Base-by-base conservation (phyloP, 2,329 filamentous ascomycete species). In the Rutstroemia sydowiana region DNA sequence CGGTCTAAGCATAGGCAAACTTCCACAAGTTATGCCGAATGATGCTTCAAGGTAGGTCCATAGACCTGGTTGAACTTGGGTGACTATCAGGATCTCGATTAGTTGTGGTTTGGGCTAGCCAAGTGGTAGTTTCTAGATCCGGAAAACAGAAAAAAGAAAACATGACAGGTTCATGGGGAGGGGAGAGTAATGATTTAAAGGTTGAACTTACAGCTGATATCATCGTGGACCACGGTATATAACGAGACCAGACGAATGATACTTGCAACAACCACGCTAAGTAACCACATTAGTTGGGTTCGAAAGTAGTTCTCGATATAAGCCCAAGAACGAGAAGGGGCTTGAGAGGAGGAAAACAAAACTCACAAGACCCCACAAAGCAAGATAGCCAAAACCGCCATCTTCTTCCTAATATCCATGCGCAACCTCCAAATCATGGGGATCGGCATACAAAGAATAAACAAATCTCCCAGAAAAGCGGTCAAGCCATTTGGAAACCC, bases 1-100 rank as follows among this genome's bases (percentile, higher is more conserved):
- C 2, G 66, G 66, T 32, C 65, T 65, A 1, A 68, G 60, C 11
- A 63, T 59, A 5, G 65, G 65, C 10, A 68, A 59, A 31, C 57
- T 65, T 18, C 64, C 66, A 3, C 63, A 65, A 2, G 65, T 62
- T 14, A 68, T 67, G 9, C 65, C 65, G 18, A 60, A 63, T 41
- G 64, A 65, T 47, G 60, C 58, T 56, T 68, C 66, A 41, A 64
- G 59, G 23, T 71, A 68, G 5, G 69, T 71, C 73, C 73, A 75
- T 51, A 75, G 69, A 5, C 53, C 53, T 5, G 55, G 34, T 39
- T 53, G 32, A 16, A 60, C 58, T 51, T 59, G 57, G 7, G 56
- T 58, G 31, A 54, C 54, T 53, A 49, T 26, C 23, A 14, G 18
- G 18, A 13, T 42, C 13, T 20, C 11, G 7, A 18, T 41, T 41